These are phyloP conservation scores for Cladorrhinum sp. DNA, from an alignment of 2,329 filamentous ascomycete genomes.

Conservation along the genomic window DNA sequence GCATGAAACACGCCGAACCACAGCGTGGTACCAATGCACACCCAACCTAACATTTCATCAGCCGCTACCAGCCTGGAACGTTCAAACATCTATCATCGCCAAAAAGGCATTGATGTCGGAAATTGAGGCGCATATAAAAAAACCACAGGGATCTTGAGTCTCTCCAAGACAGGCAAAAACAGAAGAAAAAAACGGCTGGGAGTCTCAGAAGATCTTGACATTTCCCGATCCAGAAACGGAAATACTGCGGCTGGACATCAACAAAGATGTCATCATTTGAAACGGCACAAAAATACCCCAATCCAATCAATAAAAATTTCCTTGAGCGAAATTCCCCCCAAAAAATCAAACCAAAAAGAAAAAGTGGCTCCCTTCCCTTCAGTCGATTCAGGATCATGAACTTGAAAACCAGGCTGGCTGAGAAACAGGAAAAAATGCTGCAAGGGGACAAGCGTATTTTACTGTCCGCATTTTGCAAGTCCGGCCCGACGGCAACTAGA, in stretches of 20 bases:
- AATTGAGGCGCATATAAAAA: constrained; percentile 34
- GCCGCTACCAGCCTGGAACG: constrained; percentile 3
- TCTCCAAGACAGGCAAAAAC: background rate
- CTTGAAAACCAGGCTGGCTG: constrained; percentile 19
- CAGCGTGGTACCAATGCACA: constrained; percentile 13
- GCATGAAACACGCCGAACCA: constrained; percentile 21
- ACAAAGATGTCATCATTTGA: background rate
- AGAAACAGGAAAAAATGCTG: background rate
- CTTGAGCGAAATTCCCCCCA: background rate
- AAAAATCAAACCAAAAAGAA: background rate
- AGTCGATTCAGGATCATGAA: constrained; percentile 12
- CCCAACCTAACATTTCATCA: background rate
- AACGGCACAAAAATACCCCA: no score
- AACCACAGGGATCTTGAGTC: background rate
- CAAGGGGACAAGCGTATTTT: background rate
- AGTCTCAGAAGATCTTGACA: background rate
- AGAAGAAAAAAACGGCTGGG: background rate
- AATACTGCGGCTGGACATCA: background rate
- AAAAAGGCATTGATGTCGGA: constrained; percentile 35
- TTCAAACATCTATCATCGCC: constrained; percentile 7
- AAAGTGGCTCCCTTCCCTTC: background rate
- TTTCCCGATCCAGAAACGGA: background rate
- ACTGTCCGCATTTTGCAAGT: background rate
- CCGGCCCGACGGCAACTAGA: background rate
- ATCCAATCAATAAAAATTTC: background rate